Percentiles rank a stretch among this genome's conserved stretches.
phyloP scores from a whole-genome alignment of 768 basidiomycete genomes.

The Lactarius psammicola region DNA sequence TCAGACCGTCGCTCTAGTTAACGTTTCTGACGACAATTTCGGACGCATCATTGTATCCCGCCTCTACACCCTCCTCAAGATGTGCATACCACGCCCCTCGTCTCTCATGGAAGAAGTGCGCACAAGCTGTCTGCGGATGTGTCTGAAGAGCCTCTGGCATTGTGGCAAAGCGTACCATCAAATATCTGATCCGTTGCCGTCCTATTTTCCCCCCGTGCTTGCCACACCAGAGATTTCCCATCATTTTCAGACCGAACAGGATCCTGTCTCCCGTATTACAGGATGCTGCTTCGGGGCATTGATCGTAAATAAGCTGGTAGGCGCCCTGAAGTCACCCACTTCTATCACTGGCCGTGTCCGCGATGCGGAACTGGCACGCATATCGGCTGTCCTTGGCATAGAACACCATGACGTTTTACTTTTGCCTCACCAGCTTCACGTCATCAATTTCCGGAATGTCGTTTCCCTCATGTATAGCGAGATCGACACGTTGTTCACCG shows the following conservation, averaged over 20 bases:
- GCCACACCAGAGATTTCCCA: neutral
- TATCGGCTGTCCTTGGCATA: too few relatives aligned
- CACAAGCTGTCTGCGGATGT: neutral
- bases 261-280: neutral
- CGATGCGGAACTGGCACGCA: too few relatives aligned
- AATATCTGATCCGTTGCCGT: neutral
- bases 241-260: neutral
- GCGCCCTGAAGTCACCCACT: too few relatives aligned
- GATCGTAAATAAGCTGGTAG: too few relatives aligned
- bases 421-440: too few relatives aligned
- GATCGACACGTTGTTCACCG: too few relatives aligned
- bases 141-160: neutral
- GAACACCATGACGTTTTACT: too few relatives aligned
- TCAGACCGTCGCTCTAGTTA: too few relatives aligned
- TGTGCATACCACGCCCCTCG: neutral
- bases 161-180: neutral
- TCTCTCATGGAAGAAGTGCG: neutral
- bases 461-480: too few relatives aligned
- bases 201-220: neutral
- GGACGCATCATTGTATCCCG: neutral
- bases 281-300: too few relatives aligned
- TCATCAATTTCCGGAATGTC: too few relatives aligned
- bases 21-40: neutral
- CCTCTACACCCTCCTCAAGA: neutral
- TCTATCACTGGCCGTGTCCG: too few relatives aligned